These are phyloP conservation scores for Termitomyces sp. DNA, from an alignment of 768 basidiomycete genomes.

Conservation along the genomic window DNA sequence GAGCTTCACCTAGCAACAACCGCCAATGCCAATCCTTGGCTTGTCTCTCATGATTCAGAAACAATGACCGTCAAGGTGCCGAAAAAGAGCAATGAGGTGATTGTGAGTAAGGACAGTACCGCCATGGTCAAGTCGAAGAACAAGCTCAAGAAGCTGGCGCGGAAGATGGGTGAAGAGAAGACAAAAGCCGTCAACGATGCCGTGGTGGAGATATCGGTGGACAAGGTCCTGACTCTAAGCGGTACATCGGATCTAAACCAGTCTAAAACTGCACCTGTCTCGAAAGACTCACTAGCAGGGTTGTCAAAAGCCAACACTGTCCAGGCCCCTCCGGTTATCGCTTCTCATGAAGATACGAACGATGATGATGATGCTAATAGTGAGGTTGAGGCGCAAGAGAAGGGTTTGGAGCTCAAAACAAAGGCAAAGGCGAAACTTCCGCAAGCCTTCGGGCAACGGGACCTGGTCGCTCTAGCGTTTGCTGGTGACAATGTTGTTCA, in stretches of 20 bases:
- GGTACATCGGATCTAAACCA: constrained; percentile 29
- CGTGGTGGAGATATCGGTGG: constrained; percentile 67
- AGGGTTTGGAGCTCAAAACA: constrained; percentile 29
- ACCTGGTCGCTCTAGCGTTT: constrained; percentile 92
- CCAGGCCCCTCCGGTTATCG: constrained; percentile 18
- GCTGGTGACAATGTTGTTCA: constrained; percentile 95
- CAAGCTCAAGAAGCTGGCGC: constrained; percentile 61
- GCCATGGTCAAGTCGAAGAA: constrained; percentile 62
- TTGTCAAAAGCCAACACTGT: constrained; percentile 32
- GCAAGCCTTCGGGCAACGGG: constrained; percentile 82
- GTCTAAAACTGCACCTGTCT: constrained; percentile 27
- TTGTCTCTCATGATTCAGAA: constrained; percentile 33
- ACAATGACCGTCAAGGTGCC: constrained; percentile 34
- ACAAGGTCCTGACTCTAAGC: constrained; percentile 37
- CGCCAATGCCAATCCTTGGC: constrained; percentile 73
- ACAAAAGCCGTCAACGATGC: constrained; percentile 70
- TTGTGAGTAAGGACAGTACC: constrained; percentile 63
- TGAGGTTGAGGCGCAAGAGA: constrained; percentile 70
- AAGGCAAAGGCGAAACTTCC: constrained; percentile 43
- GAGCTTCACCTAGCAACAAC: constrained; percentile 8
- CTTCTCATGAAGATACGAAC: constrained; percentile 36
- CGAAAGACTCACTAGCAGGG: background rate
- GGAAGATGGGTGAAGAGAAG: constrained; percentile 52
- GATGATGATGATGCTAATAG: constrained; percentile 55
- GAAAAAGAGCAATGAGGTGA: constrained; percentile 69